Base-by-base conservation (phyloP, 768 basidiomycete genomes). In the Tylopilus vinaceipallidus region DNA sequence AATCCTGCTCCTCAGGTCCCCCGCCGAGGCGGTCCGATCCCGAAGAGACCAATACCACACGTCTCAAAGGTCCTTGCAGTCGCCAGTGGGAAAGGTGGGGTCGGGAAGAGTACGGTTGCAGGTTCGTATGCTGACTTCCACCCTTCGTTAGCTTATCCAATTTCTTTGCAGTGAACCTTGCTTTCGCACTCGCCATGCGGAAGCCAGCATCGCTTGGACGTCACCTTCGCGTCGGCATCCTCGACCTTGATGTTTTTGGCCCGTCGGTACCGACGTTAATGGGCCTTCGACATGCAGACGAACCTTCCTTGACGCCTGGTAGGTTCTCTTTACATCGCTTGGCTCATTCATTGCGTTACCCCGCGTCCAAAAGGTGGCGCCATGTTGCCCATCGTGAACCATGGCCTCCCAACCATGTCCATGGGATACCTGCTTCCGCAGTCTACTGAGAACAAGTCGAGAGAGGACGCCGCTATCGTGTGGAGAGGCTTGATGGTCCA, bases 401-500 rank as follows among this genome's bases (percentile, higher is more conserved):
- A 98, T 66, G 89, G 91, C 13, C 60, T 98, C 2, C 86, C 89
- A 14, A 90, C 88, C 59, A 98, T 98, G 95, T 97, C 94, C 1
- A 97, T 99, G 83, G 95, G 94, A 3, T 99, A 93, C 65, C 80
- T 99, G 12, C 78, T 98, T 13, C 86, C 89, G 1, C 71, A 73
- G 47, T 61, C 75, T 1, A 56, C 72, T 27, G 75, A 77, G 7
- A 71, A 73, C 24, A 72, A 73, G 36, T 72, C 79, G 3, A 77
- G 77, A 46, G 76, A 76, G 30, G 91, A 95, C 62, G 82, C 84
- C 0, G 85, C 94, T 0, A 78, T 98, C 27, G 91, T 95, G 26
- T 99, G 95, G 95, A 79, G 95, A 22, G 95, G 95, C 3, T 78
- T 97, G 19, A 98, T 98, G 95, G 95, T 98, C 1, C 94, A 95